Evolutionary conservation across 208 protist genomes (phyloP), one percentile per base, ranked within the genome.

Genomic region (Crithidia brevicula): DNA sequence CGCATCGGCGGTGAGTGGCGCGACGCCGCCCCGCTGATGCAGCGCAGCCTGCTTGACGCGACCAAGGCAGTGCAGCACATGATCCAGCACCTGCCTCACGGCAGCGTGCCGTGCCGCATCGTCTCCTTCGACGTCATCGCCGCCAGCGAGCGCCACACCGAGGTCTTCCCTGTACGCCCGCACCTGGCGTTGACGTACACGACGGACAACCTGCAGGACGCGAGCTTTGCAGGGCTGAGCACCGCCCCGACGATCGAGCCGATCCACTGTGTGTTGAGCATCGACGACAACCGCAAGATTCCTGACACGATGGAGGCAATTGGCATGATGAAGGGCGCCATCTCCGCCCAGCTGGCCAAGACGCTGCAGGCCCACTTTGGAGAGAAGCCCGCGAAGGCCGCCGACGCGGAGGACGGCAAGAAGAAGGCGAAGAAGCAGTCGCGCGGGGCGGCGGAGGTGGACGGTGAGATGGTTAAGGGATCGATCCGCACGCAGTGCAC

Each of bases 291-390:
- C 72, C 72, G 74, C 53, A 87, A 87, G 50, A 94, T 96, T 45
- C 91, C 91, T 9, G 91, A 96, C 69, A 91, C 85, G 22, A 54
- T 84, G 33, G 88, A 96, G 59, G 91, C 86, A 18, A 96, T 96
- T 67, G 70, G 71, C 7, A 77, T 86, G 63, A 94, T 94, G 79
- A 94, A 94, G 68, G 88, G 88, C 47, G 91, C 91, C 47, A 91
- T 96, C 60, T 83, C 82, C 62, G 91, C 86, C 13, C 91, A 96
- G 71, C 77, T 96, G 45, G 76, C 91, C 38, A 91, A 91, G 72
- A 71, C 81, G 30, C 52, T 96, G 51, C 73, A 93, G 54, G 59
- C 81, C 13, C 51, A 79, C 67, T 86, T 81, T 46, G 59, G 72
- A 22, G 59, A 54, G 16, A 52, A 34, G 11, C 25, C 18, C 9